These are phyloP conservation scores for Candida morakotiae DNA, from an alignment of 805 yeast species.

Conservation along the genomic window DNA sequence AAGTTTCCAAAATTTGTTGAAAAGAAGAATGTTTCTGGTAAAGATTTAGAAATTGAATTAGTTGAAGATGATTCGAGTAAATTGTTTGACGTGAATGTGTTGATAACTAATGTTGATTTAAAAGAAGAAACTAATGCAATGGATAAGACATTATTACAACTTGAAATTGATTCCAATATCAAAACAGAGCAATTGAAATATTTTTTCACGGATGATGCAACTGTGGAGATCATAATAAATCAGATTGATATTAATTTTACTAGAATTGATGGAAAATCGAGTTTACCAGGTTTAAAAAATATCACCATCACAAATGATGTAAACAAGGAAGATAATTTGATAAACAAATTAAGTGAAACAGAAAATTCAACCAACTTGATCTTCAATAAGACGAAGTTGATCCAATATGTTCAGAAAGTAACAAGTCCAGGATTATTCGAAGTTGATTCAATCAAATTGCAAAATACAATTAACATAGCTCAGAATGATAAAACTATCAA, in stretches of 20 bases:
- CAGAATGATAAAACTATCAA: constrained; percentile 2
- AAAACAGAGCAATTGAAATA: constrained; percentile 7
- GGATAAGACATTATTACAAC: constrained; percentile 19
- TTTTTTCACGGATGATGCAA: constrained; percentile 5
- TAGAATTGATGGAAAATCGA: constrained; percentile 3
- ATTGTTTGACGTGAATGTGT: constrained; percentile 14
- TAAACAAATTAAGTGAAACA: not conserved
- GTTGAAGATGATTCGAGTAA: constrained; percentile 6
- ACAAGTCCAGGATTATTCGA: constrained; percentile 20
- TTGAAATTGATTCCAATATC: constrained; percentile 12
- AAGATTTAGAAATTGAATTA: constrained; percentile 3
- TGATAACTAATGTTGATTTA: constrained; percentile 13
- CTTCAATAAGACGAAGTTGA: constrained; percentile 10
- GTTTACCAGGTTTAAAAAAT: constrained; percentile 3
- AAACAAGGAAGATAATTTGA: not conserved
- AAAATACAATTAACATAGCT: constrained; percentile 10
- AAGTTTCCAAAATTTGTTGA: not conserved
- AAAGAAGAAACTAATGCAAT: constrained; percentile 12
- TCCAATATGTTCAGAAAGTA: constrained; percentile 19
- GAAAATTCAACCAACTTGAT: constrained; percentile 5
- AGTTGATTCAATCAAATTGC: constrained; percentile 15
- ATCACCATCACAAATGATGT: constrained; percentile 6
- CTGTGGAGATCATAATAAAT: constrained; percentile 9
- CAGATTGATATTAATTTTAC: constrained; percentile 9
- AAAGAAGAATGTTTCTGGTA: not conserved